These are phyloP conservation scores for Pseudozyma thailandica DNA, from an alignment of 1,284 basidiomycete genomes.

Conservation along the genomic window DNA sequence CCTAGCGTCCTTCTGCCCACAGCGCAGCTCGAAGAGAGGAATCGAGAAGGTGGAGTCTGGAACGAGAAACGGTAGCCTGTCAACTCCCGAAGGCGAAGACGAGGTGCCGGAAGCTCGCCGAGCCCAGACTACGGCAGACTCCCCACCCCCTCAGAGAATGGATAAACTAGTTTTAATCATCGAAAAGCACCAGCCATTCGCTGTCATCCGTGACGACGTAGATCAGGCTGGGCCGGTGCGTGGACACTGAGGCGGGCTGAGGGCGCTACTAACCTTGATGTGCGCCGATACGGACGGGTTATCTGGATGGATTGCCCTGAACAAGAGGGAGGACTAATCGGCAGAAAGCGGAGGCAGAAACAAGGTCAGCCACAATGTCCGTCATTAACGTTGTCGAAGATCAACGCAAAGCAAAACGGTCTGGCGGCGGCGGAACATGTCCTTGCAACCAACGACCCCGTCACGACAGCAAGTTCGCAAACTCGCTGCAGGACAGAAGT, in stretches of 20 bases:
- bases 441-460: slow-evolving; percentile 16
- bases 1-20: slow-evolving; percentile 23
- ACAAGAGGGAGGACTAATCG: not conserved
- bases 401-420: not conserved
- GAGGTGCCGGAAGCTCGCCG: slow-evolving; percentile 5
- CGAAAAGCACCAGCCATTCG: slow-evolving; percentile 3
- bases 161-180: slow-evolving; percentile 61
- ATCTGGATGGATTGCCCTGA: not conserved
- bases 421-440: slow-evolving; percentile 4
- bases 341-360: not conserved
- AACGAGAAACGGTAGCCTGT: slow-evolving; percentile 12
- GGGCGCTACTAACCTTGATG: slow-evolving; percentile 19
- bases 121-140: slow-evolving; percentile 36
- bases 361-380: slow-evolving; percentile 12
- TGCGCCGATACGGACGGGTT: not conserved
- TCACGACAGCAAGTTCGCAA: not conserved
- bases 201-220: not conserved
- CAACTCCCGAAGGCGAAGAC: slow-evolving; percentile 8
- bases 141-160: slow-evolving; percentile 57
- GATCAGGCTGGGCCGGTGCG: not conserved
- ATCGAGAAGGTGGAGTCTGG: slow-evolving; percentile 25
- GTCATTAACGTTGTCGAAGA: not conserved
- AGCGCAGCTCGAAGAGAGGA: slow-evolving; percentile 15
- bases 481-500: slow-evolving; percentile 1
- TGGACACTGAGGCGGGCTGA: too few species aligned